phyloP scores from a whole-genome alignment of 148 eudicot genomes.

The Amaranthus palmeri region DNA sequence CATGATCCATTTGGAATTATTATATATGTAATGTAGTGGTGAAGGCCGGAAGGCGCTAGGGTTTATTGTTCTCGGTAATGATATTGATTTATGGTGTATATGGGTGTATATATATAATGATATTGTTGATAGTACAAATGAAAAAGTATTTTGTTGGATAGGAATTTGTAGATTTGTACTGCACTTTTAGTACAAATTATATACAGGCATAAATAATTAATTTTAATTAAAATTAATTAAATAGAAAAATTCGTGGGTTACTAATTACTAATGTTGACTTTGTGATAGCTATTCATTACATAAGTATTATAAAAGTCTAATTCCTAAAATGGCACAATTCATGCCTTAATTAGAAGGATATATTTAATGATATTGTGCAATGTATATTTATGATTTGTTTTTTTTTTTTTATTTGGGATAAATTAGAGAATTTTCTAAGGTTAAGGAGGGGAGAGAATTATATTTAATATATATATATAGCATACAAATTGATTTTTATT shows the following conservation, averaged over 20 bases:
- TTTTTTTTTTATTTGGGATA: no score
- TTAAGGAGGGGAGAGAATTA: no score
- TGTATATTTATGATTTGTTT: no score
- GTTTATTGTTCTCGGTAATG: no score
- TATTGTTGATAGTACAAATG: neutral
- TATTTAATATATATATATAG: no score
- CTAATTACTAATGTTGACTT: neutral
- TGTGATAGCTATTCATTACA: neutral
- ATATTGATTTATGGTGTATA: no score
- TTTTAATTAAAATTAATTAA: neutral
- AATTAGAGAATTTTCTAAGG: no score
- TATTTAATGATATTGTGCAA: neutral
- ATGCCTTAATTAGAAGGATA: neutral
- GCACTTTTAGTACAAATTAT: neutral
- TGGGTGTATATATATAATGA: no score
- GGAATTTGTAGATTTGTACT: neutral
- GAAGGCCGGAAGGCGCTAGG: no score
- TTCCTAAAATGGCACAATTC: neutral
- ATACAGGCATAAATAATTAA: neutral
- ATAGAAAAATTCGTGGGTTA: neutral
- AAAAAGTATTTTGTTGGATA: neutral
- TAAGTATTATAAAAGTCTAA: neutral
- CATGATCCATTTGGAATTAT: slow-evolving; percentile 5
- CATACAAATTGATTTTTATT: no score
- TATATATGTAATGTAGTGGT: neutral